Base-by-base conservation (phyloP, 768 basidiomycete genomes). In the Cystoderma amianthinum region DNA sequence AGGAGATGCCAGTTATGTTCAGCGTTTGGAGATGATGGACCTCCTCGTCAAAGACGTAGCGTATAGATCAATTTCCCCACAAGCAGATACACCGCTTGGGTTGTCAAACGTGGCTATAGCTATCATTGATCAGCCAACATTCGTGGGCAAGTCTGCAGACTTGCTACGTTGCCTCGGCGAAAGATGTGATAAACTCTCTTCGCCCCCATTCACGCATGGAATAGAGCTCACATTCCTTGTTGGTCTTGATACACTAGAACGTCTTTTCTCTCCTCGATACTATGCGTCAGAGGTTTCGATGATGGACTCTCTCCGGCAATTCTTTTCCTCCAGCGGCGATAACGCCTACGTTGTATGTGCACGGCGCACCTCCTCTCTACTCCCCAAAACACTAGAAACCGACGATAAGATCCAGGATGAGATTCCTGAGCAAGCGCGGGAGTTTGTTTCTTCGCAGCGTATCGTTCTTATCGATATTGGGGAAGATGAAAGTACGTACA, bases 1-100 rank as follows among this genome's bases (percentile, higher is more conserved):
- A 0, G 73, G 76, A 1, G 90, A 92, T 57, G 85, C 87, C 17
- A 78, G 82, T 0, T 74, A 80, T 44, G 52, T 68, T n/a, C 86
- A 93, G 53, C 79, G 93, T 18, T 60, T 93, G 20, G 82, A 89
- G 51, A 95, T 95, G 91, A 91, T 95, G 79, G 50, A 60, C 23
- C 68, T 79, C n/a, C 65, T 92, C 18, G 73, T 83, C 1, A 51
- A 68, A 24, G 71, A 78, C 43, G 54, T 79, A n/a, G n/a, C n/a
- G n/a, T n/a, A n/a, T n/a, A n/a, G n/a, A n/a, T n/a, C n/a, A n/a
- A n/a, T n/a, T n/a, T n/a, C n/a, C n/a, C n/a, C n/a, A n/a, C n/a
- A 36, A 7, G 7, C 25, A n/a, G 25, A n/a, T 28, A 7, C 34
- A 36, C 18, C 16, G 18, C 7, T 36, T 16, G 17, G 34, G 28